phyloP scores from a whole-genome alignment of 164 flowering plant species.

The Umbellularia californica region DNA sequence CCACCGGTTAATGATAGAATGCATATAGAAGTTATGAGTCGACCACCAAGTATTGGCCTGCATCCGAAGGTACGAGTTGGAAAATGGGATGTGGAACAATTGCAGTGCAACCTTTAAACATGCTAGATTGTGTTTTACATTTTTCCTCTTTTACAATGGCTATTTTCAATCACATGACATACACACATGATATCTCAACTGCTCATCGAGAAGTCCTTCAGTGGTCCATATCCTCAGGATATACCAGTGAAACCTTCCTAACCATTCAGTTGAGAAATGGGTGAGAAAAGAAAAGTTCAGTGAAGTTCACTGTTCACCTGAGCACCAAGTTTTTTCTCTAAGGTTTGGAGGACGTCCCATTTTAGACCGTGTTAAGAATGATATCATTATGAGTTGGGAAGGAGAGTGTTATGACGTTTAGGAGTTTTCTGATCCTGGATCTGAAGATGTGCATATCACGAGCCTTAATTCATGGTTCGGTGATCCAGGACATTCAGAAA shows the following conservation, averaged over 20 bases:
- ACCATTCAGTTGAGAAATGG: no score
- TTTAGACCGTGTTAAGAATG: no score
- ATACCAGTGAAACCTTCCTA: not conserved
- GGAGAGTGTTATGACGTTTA: no score
- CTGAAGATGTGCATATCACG: no score
- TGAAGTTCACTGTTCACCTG: no score
- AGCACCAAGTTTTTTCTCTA: no score
- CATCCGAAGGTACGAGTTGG: slow-evolving; percentile 63
- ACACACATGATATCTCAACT: not conserved
- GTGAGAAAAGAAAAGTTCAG: no score
- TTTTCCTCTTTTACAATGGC: not conserved
- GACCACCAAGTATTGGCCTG: slow-evolving; percentile 63
- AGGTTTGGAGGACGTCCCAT: no score
- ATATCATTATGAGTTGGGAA: no score
- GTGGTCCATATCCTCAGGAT: not conserved
- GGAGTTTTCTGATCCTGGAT: no score
- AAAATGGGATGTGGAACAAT: not conserved
- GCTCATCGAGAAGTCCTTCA: not conserved
- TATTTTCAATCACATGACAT: not conserved
- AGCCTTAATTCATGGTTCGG: no score
- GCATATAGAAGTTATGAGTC: slow-evolving; percentile 69
- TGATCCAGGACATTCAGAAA: no score
- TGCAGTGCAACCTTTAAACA: not conserved
- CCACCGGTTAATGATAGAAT: slow-evolving; percentile 62
- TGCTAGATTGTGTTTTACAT: not conserved